Base-by-base conservation (phyloP, 495 filamentous ascomycete genomes). In the Viridothelium virens region DNA sequence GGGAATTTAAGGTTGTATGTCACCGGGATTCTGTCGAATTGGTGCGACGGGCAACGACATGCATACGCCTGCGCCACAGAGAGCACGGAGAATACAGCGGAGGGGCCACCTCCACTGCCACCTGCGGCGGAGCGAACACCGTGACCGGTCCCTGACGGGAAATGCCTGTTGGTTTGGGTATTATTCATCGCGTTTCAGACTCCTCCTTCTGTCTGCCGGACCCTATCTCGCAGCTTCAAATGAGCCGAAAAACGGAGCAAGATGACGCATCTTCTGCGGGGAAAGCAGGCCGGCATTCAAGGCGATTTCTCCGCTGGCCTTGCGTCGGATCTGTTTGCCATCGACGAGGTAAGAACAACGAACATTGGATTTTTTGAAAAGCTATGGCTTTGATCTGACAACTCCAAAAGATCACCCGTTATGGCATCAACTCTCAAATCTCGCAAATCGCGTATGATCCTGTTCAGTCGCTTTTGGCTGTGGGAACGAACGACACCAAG, bases 211-310 rank as follows among this genome's bases (percentile, higher is more conserved):
- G 7, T 46, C 9, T 46, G 41, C 41, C 7, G 41, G 14, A 46
- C 9, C 41, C 14, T 46, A 0, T 46, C 41, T 25, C 18, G 48
- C 18, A 53, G 5, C 12, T 59, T 59, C 53, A 59, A 59, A 59
- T 59, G 53, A 34, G 31, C 53, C 33, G 7, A 36, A 36, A 34
- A 34, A 9, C 1, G 3, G 53, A 2, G 3, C 70, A 75, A 39
- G 33, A 95, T 94, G 91, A 86, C 91, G 48, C 85, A 89, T 69
- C 93, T 97, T 75, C 77, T 98, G 69, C 83, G 94, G 68, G 88
- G 90, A 46, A 96, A 94, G 82, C 94, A 98, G 80, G 85, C 91
- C 64, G 94, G 94, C 65, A 87, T 98, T 63, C 88, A 91, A 73
- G 89, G 85, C 75, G 94, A 97, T 78, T 83, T 98, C 44, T 96